These are phyloP conservation scores for Rosa multiflora DNA, from an alignment of 306 rosid species.

Conservation along the genomic window DNA sequence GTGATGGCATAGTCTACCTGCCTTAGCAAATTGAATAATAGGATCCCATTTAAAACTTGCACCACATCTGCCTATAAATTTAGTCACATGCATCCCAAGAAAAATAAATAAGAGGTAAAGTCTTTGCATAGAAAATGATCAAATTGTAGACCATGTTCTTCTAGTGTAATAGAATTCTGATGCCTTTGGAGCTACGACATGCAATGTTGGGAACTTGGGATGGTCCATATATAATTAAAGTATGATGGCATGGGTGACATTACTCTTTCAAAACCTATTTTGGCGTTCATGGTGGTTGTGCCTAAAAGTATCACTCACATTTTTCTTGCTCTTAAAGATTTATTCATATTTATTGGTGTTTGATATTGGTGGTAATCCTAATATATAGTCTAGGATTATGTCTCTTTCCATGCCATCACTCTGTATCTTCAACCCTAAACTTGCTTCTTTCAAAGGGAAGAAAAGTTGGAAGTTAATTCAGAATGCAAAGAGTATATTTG, in stretches of 20 bases:
- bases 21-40: background rate
- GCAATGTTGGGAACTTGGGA: constrained; percentile 8
- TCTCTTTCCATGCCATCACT: constrained; percentile 11
- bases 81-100: background rate
- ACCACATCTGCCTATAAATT: constrained; percentile 9
- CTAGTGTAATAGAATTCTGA: background rate
- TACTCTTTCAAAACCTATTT: background rate
- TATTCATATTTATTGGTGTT: background rate
- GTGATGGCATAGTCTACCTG: constrained; percentile 10
- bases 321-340: background rate
- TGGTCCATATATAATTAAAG: background rate
- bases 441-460: background rate
- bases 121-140: background rate
- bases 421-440: background rate
- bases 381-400: background rate
- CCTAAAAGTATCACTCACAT: background rate
- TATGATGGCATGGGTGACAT: constrained; percentile 5
- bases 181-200: constrained; percentile 9
- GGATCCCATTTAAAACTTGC: constrained; percentile 4
- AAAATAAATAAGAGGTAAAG: background rate
- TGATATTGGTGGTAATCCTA: background rate
- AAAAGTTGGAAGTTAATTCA: background rate
- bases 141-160: constrained; percentile 6
- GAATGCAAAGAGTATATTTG: background rate
- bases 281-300: constrained; percentile 9